phyloP scores from a whole-genome alignment of 1,284 basidiomycete genomes.

The Volvariella surrecta region DNA sequence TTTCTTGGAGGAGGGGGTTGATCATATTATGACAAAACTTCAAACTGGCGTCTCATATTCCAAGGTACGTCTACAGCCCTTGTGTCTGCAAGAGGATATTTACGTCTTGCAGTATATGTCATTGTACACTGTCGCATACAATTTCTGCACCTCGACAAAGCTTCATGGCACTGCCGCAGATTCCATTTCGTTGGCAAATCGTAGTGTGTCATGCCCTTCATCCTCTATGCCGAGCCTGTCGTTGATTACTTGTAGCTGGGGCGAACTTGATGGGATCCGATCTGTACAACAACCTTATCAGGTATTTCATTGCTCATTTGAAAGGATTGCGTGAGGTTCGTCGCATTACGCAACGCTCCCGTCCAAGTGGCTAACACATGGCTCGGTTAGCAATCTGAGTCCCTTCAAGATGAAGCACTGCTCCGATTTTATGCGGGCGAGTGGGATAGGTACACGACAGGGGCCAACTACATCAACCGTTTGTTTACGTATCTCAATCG shows the following conservation, averaged over 20 bases:
- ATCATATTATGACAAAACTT: slow-evolving; percentile 88
- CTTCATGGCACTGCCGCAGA: slow-evolving; percentile 47
- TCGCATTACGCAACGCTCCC: slow-evolving; percentile 1
- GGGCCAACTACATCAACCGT: slow-evolving; percentile 93
- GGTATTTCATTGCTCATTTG: slow-evolving; percentile 80
- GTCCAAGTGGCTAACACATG: not conserved
- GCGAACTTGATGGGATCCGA: slow-evolving; percentile 94
- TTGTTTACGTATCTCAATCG: slow-evolving; percentile 96
- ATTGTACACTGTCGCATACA: slow-evolving; percentile 91
- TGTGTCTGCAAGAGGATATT: not conserved
- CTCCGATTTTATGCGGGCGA: slow-evolving; percentile 88
- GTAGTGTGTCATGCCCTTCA: not conserved
- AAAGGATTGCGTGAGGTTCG: slow-evolving; percentile 56
- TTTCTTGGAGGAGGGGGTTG: slow-evolving; percentile 83
- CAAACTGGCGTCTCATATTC: slow-evolving; percentile 86
- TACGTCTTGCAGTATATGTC: slow-evolving; percentile 63
- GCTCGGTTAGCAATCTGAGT: slow-evolving; percentile 58
- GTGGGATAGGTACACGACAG: slow-evolving; percentile 96
- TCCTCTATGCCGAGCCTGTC: slow-evolving; percentile 1
- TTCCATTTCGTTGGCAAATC: slow-evolving; percentile 30
- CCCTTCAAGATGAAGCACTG: slow-evolving; percentile 79
- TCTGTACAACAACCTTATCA: slow-evolving; percentile 83
- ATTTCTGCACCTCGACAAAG: slow-evolving; percentile 88
- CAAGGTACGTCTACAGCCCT: slow-evolving; percentile 20
- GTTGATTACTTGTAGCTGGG: slow-evolving; percentile 46